Evolutionary conservation across 2,329 filamentous ascomycete species (phyloP).

Genomic region (Cucurbitaria berberidis): DNA sequence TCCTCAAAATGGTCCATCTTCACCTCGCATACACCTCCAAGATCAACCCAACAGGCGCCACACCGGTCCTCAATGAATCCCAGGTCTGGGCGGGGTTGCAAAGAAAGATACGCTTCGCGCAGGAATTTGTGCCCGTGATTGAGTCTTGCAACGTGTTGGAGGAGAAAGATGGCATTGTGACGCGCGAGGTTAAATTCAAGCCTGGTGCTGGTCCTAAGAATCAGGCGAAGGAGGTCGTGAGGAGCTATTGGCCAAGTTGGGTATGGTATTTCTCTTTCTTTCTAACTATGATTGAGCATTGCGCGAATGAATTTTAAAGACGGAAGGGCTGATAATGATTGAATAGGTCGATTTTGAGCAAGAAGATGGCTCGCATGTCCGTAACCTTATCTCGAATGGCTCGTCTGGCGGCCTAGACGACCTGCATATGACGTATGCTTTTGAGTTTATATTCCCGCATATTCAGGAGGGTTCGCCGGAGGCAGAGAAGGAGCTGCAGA

Average conservation of each 20-base stretch:
- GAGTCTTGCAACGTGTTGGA: constrained; percentile 48
- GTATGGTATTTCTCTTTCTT: constrained; percentile 40
- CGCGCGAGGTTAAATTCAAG: constrained; percentile 51
- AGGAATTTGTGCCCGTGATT: constrained; percentile 56
- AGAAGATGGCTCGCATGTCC: constrained; percentile 51
- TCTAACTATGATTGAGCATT: no score
- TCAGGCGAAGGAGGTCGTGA: constrained; percentile 48
- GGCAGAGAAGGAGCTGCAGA: constrained; percentile 34
- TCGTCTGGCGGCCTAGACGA: constrained; percentile 40
- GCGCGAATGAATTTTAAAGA: no score
- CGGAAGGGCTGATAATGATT: background rate
- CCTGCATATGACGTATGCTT: constrained; percentile 55
- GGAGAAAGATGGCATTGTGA: constrained; percentile 46
- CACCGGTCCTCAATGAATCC: constrained; percentile 45
- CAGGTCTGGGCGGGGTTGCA: constrained; percentile 55
- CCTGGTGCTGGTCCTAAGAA: constrained; percentile 35
- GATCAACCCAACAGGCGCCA: constrained; percentile 52
- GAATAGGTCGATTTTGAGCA: constrained; percentile 55
- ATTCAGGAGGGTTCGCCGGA: constrained; percentile 46
- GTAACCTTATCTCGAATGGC: constrained; percentile 54
- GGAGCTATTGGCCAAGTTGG: constrained; percentile 49
- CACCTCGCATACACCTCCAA: constrained; percentile 52
- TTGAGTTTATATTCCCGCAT: constrained; percentile 50
- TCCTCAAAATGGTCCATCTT: constrained; percentile 46
- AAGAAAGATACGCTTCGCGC: constrained; percentile 53